Base-by-base conservation (phyloP, 768 basidiomycete genomes). In the Phallus indusiatus region DNA sequence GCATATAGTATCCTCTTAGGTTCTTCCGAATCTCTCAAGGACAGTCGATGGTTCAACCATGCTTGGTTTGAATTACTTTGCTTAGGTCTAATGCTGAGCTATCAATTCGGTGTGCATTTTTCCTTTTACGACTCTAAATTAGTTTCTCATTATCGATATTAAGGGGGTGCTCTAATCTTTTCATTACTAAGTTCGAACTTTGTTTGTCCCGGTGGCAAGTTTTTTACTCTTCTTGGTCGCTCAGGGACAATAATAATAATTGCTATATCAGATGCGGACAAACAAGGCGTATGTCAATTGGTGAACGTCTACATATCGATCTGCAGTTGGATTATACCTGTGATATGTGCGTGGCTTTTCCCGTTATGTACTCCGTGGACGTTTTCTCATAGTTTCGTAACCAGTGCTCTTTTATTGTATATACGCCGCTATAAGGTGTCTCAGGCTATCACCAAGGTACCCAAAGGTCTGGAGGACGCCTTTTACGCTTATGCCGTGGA, bases 1-100 rank as follows among this genome's bases (percentile, higher is more conserved):
- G 55, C 18, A 7, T 34, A 33, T 28, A 50, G 22, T 50, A 55
- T 22, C 47, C 36, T 62, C 28, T 22, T 56, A 22, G 56, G 22
- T 16, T 48, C 16, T 42, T 66, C 37, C 64, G 54, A 33, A 22
- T 16, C 28, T 4, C 47, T 82, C 81, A 60, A 68, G 82, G 22
- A 64, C 81, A 36, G 65, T 78, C 1, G 60, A 69, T 59, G 57
- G 57, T 53, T 34, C 46, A 84, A 82, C 52, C 73, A 80, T 42
- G 64, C 70, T 14, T 83, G 81, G 81, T 65, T 83, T 4, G 83
- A 85, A 64, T 73, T 72, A 1, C 77, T 79, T 11, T 75, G 81
- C 33, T 64, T 83, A 24, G 52, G 76, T 24, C 72, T 81, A 50
- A 67, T 84, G 18, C 59, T 80, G 9, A 46, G 75, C 12, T 65